phyloP scores from a whole-genome alignment of 2,329 filamentous ascomycete genomes.

The Alternaria conjuncta region DNA sequence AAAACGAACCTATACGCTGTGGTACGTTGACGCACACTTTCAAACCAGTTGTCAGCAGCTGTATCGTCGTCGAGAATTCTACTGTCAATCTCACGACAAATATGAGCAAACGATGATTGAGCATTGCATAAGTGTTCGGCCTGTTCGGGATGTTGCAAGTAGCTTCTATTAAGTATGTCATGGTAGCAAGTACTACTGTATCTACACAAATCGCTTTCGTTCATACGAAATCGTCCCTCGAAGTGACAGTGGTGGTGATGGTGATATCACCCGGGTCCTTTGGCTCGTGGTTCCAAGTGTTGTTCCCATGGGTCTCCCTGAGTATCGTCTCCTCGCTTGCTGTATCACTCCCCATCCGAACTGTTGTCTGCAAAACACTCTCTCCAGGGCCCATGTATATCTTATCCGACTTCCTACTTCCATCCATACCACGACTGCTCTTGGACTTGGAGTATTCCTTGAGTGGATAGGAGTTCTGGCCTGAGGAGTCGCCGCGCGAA shows the following conservation, averaged over 20 bases:
- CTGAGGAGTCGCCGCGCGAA: constrained; percentile 24
- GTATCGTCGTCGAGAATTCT: not conserved
- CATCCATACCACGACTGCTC: constrained; percentile 10
- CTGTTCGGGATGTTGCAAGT: not conserved
- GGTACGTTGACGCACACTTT: not conserved
- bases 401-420: constrained; percentile 10
- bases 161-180: not conserved
- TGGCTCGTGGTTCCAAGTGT: constrained; percentile 1
- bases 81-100: not conserved
- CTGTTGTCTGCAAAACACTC: constrained; percentile 26
- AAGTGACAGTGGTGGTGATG: constrained; percentile 17
- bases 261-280: constrained; percentile 20
- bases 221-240: constrained; percentile 11
- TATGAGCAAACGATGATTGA: not conserved
- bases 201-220: not conserved
- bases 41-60: not conserved
- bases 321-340: constrained; percentile 39
- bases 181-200: not conserved
- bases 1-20: not conserved
- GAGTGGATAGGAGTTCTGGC: constrained; percentile 27
- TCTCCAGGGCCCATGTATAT: constrained; percentile 28
- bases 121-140: not conserved
- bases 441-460: constrained; percentile 26
- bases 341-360: constrained; percentile 29
- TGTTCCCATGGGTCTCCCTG: constrained; percentile 14